phyloP scores from a whole-genome alignment of 495 filamentous ascomycete species.

The Daldinia childiae region DNA sequence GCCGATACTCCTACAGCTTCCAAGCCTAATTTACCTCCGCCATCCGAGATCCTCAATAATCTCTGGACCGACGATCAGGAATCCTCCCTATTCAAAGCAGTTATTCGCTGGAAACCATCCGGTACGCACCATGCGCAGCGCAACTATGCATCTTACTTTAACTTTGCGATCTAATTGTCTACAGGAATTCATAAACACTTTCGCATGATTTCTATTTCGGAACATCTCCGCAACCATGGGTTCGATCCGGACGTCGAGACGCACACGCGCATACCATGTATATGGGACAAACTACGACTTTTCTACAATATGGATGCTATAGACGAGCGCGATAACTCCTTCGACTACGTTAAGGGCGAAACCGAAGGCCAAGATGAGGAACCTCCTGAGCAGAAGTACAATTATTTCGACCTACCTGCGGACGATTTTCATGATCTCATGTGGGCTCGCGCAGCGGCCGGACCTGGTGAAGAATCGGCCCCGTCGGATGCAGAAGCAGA shows the following conservation, averaged over 20 bases:
- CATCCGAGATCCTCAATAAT: slow-evolving; percentile 63
- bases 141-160: background rate
- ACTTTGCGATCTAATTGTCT: background rate
- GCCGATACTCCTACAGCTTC: slow-evolving; percentile 46
- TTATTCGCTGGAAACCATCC: slow-evolving; percentile 92
- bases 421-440: slow-evolving; percentile 81
- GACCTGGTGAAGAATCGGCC: slow-evolving; percentile 62
- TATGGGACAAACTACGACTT: slow-evolving; percentile 86
- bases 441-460: slow-evolving; percentile 71
- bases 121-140: slow-evolving; percentile 61
- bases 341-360: slow-evolving; percentile 67
- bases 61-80: slow-evolving; percentile 97
- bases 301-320: slow-evolving; percentile 90
- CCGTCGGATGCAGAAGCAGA: slow-evolving; percentile 62
- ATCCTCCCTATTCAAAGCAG: slow-evolving; percentile 85
- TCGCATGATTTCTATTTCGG: slow-evolving; percentile 88
- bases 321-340: slow-evolving; percentile 80
- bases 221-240: slow-evolving; percentile 86
- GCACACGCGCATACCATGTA: slow-evolving; percentile 87
- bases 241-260: slow-evolving; percentile 72
- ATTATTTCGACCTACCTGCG: slow-evolving; percentile 78
- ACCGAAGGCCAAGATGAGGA: slow-evolving; percentile 59
- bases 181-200: slow-evolving; percentile 98
- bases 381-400: slow-evolving; percentile 61
- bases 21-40: slow-evolving; percentile 48